A percentile compares a stretch with the other conserved stretches of the same genome.
phyloP scores from a whole-genome alignment of 1,284 basidiomycete species.

The Hymenochaete sp. region DNA sequence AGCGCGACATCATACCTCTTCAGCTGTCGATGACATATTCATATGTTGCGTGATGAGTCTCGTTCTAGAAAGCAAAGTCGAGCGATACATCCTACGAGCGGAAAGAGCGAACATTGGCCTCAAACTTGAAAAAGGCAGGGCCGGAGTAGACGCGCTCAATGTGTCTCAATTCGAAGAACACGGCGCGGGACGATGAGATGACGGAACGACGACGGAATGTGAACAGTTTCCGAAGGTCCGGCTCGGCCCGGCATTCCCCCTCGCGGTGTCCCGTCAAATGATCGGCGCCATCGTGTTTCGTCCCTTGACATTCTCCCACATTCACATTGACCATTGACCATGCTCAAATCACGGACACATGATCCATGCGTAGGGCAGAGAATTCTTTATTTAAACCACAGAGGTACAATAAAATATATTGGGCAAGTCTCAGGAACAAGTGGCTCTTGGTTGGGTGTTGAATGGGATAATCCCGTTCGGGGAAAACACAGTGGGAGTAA shows the following conservation, averaged over 20 bases:
- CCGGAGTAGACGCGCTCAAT: neutral
- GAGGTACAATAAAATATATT: slow-evolving; percentile 65
- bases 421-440: slow-evolving; percentile 58
- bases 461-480: slow-evolving; percentile 82
- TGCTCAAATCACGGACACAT: no score
- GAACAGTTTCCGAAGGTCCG: neutral
- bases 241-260: neutral
- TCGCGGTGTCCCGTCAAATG: neutral
- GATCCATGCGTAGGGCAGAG: slow-evolving; percentile 9
- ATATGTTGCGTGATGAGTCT: slow-evolving; percentile 56
- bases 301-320: neutral
- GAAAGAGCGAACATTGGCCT: slow-evolving; percentile 25
- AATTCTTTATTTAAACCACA: slow-evolving; percentile 28
- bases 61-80: slow-evolving; percentile 31
- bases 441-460: slow-evolving; percentile 84
- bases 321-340: neutral
- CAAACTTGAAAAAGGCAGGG: neutral
- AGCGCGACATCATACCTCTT: slow-evolving; percentile 3
- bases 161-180: neutral
- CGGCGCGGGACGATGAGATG: neutral
- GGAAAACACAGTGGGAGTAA: slow-evolving; percentile 86
- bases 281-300: neutral
- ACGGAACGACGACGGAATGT: neutral
- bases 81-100: slow-evolving; percentile 28
- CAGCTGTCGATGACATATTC: slow-evolving; percentile 17